A percentile compares a stretch with the other conserved stretches of the same genome.
phyloP scores from a whole-genome alignment of 257 asterid species.

The Solanum corneliomulleri region DNA sequence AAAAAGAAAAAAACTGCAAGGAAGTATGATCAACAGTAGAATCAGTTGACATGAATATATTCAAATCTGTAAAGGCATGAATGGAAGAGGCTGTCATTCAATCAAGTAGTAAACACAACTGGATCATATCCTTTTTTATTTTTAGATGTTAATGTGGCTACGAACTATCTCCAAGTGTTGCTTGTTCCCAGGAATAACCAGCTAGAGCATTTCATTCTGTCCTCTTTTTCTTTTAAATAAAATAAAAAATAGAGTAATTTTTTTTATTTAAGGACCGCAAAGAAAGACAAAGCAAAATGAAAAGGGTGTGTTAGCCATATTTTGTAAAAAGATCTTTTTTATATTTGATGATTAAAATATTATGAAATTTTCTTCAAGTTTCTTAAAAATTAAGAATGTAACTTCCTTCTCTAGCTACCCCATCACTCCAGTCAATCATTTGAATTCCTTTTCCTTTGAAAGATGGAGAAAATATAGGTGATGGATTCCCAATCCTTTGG shows the following conservation, averaged over 20 bases:
- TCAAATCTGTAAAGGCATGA: background rate
- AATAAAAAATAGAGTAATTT: no score
- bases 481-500: background rate
- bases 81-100: background rate
- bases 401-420: background rate
- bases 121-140: background rate
- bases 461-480: background rate
- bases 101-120: background rate
- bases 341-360: background rate
- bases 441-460: background rate
- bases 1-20: background rate
- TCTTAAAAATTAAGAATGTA: no score
- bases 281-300: background rate
- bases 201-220: background rate
- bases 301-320: background rate
- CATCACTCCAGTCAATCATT: background rate
- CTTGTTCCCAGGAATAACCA: background rate
- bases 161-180: background rate
- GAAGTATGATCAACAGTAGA: background rate
- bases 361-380: background rate
- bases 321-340: background rate
- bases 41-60: background rate
- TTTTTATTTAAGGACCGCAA: background rate
- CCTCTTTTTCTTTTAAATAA: background rate
- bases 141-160: background rate